These are phyloP conservation scores for Uronychia binucleata DNA, from an alignment of 73 alveolate genomes.

Conservation along the genomic window DNA sequence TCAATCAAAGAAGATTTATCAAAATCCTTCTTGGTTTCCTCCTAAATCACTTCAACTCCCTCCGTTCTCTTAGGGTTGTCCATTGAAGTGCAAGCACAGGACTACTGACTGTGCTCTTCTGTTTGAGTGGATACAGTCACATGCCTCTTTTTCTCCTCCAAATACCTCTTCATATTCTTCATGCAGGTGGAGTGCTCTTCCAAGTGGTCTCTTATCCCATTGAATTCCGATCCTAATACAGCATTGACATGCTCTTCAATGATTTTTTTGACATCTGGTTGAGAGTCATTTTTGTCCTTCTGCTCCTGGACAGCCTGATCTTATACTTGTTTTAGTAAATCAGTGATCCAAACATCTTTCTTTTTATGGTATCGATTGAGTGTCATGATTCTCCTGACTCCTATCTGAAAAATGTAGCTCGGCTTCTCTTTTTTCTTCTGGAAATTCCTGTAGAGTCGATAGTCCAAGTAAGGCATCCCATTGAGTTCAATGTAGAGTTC, in stretches of 20 bases:
- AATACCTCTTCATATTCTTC: too few species aligned
- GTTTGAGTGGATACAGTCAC: too few species aligned
- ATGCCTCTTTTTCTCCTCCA: too few species aligned
- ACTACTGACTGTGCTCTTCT: too few species aligned
- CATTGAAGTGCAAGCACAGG: too few species aligned
- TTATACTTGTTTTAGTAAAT: neutral
- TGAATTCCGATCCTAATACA: neutral
- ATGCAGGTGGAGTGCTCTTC: too few species aligned
- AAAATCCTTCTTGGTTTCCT: too few species aligned
- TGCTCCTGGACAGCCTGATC: neutral
- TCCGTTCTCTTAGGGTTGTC: too few species aligned
- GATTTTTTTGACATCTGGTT: neutral
- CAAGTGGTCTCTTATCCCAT: neutral
- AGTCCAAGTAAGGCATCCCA: neutral
- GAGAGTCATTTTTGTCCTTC: neutral
- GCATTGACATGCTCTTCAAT: neutral
- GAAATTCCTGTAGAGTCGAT: neutral
- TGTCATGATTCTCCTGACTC: neutral
- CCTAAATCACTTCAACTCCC: too few species aligned
- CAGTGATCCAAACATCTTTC: conserved; percentile 10
- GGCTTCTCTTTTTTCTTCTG: neutral
- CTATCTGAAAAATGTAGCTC: neutral
- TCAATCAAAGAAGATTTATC: too few species aligned
- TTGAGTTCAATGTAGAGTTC: neutral
- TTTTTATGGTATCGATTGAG: conserved; percentile 2